Conservation (phyloP, 1,139 yeast genomes). For the Lodderomyces margitis region DNA sequence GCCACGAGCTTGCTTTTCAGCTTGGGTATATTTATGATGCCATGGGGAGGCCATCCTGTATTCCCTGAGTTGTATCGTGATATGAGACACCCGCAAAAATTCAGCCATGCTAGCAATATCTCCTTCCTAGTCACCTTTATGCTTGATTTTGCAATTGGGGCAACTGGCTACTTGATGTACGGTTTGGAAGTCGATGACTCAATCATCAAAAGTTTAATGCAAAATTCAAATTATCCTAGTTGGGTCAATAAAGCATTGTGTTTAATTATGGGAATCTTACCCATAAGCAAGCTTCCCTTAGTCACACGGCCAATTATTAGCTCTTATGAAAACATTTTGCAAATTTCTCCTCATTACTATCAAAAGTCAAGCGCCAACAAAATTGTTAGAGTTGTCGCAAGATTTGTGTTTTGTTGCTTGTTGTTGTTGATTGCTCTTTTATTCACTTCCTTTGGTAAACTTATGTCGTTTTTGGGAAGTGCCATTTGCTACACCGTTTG, state of each 20-base stretch:
- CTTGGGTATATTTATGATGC: constrained; percentile 77
- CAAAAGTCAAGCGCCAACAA: background rate
- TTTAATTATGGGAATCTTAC: constrained; percentile 38
- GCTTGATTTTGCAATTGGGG: constrained; percentile 34
- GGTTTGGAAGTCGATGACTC: constrained; percentile 39
- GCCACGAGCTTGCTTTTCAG: constrained; percentile 53
- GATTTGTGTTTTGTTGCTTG: constrained; percentile 24
- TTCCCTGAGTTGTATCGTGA: constrained; percentile 79
- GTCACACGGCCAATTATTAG: constrained; percentile 41
- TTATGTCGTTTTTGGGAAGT: constrained; percentile 81
- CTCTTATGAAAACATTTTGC: constrained; percentile 32
- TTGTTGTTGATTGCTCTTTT: constrained; percentile 53
- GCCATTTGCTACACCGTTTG: constrained; percentile 81
- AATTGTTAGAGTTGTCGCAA: constrained; percentile 25
- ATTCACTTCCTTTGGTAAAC: constrained; percentile 75
- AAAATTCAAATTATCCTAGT: constrained; percentile 31
- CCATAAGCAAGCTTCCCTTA: constrained; percentile 42
- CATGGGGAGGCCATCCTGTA: constrained; percentile 90
- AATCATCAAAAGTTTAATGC: constrained; percentile 38
- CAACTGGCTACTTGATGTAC: constrained; percentile 42
- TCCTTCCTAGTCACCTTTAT: constrained; percentile 35
- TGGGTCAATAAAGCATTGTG: constrained; percentile 32
- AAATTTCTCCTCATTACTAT: constrained; percentile 12
- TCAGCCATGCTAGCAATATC: constrained; percentile 24
- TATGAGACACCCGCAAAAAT: constrained; percentile 71